Percentiles rank a stretch among this genome's conserved stretches.
Evolutionary conservation across 148 eudicot species (phyloP).

Genomic region (Gaultheria prostrata): DNA sequence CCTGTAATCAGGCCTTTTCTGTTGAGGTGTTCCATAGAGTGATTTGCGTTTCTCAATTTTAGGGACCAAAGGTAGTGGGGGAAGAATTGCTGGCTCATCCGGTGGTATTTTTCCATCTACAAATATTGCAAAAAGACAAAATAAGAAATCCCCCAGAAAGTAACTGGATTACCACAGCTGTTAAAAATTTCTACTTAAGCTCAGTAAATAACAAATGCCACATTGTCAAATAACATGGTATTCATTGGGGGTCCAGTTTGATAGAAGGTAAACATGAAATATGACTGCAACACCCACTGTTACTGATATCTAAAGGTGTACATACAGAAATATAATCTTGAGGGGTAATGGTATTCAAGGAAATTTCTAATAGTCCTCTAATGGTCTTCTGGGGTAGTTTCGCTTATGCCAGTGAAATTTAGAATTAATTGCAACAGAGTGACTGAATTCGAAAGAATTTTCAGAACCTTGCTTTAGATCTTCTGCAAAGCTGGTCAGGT

Average conservation of each 20-base stretch:
- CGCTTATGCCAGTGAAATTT: neutral
- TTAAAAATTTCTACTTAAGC: neutral
- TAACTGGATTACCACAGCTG: constrained; percentile 14
- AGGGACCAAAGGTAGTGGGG: constrained; percentile 76
- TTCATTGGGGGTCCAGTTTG: neutral
- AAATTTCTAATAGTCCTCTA: neutral
- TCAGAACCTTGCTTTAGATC: constrained; percentile 90
- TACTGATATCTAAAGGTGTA: constrained; percentile 8
- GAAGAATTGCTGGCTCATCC: constrained; percentile 88
- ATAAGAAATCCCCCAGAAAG: constrained; percentile 3
- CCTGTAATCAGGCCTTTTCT: constrained; percentile 70
- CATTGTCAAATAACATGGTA: neutral
- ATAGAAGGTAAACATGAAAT: neutral
- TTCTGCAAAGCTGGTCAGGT: constrained; percentile 87
- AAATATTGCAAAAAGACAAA: constrained; percentile 17
- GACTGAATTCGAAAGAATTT: constrained; percentile 10
- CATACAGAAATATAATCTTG: neutral
- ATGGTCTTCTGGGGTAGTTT: neutral
- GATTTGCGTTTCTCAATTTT: constrained; percentile 69
- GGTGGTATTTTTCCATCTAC: constrained; percentile 91
- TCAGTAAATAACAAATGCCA: neutral
- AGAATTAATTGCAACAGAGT: constrained; percentile 3
- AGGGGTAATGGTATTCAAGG: neutral
- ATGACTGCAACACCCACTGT: neutral
- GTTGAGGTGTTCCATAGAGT: constrained; percentile 61